phyloP scores from a whole-genome alignment of 352 stramenopile species.

The Elongisporangium anandrum region DNA sequence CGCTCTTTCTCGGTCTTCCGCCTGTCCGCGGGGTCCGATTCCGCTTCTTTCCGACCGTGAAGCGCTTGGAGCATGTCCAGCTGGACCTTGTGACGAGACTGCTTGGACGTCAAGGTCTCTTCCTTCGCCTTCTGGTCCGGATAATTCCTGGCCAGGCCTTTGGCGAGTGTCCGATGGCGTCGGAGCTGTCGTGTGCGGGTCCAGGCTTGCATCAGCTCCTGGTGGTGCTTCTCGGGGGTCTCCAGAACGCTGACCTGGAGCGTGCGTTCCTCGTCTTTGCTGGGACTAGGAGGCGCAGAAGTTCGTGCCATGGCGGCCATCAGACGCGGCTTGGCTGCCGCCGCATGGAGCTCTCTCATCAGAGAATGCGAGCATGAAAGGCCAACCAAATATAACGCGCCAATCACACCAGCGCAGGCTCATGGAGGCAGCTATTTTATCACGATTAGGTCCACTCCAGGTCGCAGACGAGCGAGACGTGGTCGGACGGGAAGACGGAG shows the following conservation, averaged over 20 bases:
- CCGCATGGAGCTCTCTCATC: background rate
- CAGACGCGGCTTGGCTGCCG: background rate
- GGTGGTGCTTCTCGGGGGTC: background rate
- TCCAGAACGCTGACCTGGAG: background rate
- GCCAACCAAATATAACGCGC: background rate
- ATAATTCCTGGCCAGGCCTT: background rate
- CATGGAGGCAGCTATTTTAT: background rate
- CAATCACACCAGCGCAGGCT: background rate
- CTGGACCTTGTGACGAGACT: background rate
- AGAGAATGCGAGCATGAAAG: background rate
- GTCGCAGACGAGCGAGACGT: constrained; percentile 73
- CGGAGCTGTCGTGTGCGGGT: background rate
- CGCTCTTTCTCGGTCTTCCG: background rate
- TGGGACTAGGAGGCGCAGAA: background rate
- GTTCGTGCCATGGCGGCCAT: background rate
- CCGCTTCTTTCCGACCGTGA: background rate
- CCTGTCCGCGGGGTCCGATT: background rate
- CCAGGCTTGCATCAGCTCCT: background rate
- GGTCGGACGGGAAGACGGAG: constrained; percentile 72
- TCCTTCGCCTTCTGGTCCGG: background rate
- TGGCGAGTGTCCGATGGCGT: background rate
- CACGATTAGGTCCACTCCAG: constrained; percentile 29
- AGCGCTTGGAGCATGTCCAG: background rate
- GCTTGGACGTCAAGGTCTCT: background rate
- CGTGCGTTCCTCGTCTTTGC: background rate